Percentiles rank a stretch among this genome's conserved stretches.
These are phyloP conservation scores for Purshia tridentata DNA, from an alignment of 306 rosid species.

Conservation along the genomic window DNA sequence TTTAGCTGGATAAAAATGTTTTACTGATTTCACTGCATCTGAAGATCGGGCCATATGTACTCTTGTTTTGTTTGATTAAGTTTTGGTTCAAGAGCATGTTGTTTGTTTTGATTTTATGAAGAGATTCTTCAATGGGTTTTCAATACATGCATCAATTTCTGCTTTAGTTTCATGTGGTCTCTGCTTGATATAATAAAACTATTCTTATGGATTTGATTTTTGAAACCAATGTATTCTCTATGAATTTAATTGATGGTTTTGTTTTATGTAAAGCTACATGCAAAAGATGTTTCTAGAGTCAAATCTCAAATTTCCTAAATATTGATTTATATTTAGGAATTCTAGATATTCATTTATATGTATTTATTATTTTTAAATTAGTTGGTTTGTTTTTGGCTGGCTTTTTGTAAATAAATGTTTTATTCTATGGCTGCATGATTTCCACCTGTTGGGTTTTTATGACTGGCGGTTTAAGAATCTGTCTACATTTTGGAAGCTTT, in stretches of 20 bases:
- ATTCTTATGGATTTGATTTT: not conserved
- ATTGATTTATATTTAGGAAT: too few relatives aligned
- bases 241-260: not conserved
- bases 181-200: not conserved
- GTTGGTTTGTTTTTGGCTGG: not conserved
- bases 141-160: not conserved
- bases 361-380: not conserved
- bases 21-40: not conserved
- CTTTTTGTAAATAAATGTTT: not conserved
- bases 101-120: not conserved
- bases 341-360: too few relatives aligned
- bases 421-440: conserved; percentile 23
- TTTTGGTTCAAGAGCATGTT: not conserved
- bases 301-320: not conserved
- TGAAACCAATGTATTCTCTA: not conserved
- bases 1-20: not conserved
- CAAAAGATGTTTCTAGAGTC: not conserved
- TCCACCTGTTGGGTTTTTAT: conserved; percentile 25
- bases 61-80: not conserved
- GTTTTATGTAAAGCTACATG: not conserved
- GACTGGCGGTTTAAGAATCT: conserved; percentile 13
- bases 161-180: not conserved
- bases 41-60: not conserved
- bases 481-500: not conserved
- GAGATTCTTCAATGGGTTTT: not conserved